Percentiles rank a stretch among this genome's conserved stretches.
Conservation (phyloP, 2,329 filamentous ascomycete genomes). For the Colletotrichum magnum region DNA sequence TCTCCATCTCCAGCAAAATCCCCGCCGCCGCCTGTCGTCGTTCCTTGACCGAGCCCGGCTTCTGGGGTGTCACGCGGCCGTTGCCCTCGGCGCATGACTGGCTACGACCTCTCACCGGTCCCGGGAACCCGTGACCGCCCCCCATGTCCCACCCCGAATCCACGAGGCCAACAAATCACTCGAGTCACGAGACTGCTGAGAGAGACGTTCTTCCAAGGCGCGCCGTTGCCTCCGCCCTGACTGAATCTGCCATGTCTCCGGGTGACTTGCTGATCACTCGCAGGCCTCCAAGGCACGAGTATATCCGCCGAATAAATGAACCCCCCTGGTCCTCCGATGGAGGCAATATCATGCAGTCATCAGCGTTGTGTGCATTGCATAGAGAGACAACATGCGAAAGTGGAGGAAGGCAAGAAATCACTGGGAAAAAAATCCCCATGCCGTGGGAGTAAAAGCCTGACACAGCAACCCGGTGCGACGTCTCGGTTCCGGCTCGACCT, state of each 20-base stretch:
- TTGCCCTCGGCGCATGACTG: constrained; percentile 37
- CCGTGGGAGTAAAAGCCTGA: constrained; percentile 1
- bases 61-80: constrained; percentile 38
- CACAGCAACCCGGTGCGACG: constrained; percentile 19
- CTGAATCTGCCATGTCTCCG: constrained; percentile 9
- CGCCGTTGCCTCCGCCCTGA: neutral
- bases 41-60: constrained; percentile 36
- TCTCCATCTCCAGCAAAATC: neutral
- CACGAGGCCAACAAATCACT: constrained; percentile 15
- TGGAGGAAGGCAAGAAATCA: neutral
- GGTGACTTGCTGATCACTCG: constrained; percentile 10
- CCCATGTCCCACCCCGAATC: constrained; percentile 31
- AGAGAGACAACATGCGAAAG: neutral
- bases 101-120: constrained; percentile 37
- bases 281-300: constrained; percentile 5
- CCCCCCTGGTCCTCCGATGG: constrained; percentile 7
- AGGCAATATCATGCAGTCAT: constrained; percentile 19
- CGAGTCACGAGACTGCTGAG: constrained; percentile 26
- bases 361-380: constrained; percentile 1
- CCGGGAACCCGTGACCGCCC: constrained; percentile 29
- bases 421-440: neutral
- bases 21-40: constrained; percentile 1
- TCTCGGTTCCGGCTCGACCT: constrained; percentile 4
- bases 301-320: constrained; percentile 10
- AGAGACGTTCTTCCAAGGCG: constrained; percentile 16